phyloP scores from a whole-genome alignment of 306 rosid species.

The Cyclanthera cordifolia region DNA sequence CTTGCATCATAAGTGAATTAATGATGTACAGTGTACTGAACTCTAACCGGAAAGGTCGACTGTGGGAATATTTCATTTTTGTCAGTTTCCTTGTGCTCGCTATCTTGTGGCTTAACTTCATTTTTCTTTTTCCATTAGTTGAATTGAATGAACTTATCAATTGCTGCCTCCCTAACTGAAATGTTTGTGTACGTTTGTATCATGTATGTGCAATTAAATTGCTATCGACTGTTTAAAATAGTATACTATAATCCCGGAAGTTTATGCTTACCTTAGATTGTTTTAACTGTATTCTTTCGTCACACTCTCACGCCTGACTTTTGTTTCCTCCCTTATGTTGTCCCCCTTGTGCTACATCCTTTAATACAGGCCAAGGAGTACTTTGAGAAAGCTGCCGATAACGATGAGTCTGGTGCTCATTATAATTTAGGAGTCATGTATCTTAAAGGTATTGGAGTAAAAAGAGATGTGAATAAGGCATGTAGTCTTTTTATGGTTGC shows the following conservation, averaged over 20 bases:
- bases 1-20: neutral
- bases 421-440: slow-evolving; percentile 93
- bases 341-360: slow-evolving; percentile 6
- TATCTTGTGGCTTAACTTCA: neutral
- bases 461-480: slow-evolving; percentile 70
- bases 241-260: too few species aligned
- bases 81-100: neutral
- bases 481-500: slow-evolving; percentile 52
- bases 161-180: neutral
- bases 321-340: neutral
- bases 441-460: slow-evolving; percentile 94
- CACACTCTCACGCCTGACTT: too few species aligned
- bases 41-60: neutral
- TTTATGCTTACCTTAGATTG: too few species aligned
- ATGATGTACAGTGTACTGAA: neutral
- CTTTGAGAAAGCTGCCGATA: slow-evolving; percentile 82
- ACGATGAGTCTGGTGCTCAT: slow-evolving; percentile 71
- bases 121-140: neutral
- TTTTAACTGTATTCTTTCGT: too few species aligned
- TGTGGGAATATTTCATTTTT: neutral
- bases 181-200: too few species aligned
- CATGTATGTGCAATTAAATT: too few species aligned
- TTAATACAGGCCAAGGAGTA: slow-evolving; percentile 68
- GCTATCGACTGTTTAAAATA: too few species aligned
- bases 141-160: neutral